phyloP scores from a whole-genome alignment of 192 early-diverging fungal species.

The Umbelopsis sp. region DNA sequence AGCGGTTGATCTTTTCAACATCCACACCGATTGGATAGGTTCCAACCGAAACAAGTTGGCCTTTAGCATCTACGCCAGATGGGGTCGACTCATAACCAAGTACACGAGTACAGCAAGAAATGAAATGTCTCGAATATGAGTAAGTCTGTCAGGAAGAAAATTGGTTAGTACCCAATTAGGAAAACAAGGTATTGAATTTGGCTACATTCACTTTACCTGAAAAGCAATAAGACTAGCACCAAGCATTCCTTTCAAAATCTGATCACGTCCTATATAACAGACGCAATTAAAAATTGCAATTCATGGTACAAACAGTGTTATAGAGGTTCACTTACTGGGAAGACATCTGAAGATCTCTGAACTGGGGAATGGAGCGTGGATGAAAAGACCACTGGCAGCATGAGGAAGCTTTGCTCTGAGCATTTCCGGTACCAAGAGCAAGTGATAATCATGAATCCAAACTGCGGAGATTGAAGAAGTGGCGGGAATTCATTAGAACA shows the following conservation, averaged over 20 bases:
- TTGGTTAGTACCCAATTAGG: no score
- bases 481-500: no score
- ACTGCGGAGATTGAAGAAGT: constrained; percentile 50
- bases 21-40: constrained; percentile 99
- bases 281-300: background rate
- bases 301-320: background rate
- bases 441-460: constrained; percentile 98
- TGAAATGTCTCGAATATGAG: constrained; percentile 94
- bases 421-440: constrained; percentile 90
- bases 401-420: constrained; percentile 79
- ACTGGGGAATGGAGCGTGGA: constrained; percentile 96
- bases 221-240: constrained; percentile 92
- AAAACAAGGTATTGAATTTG: background rate
- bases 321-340: constrained; percentile 49
- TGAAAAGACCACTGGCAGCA: constrained; percentile 93
- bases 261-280: constrained; percentile 59
- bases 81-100: constrained; percentile 94
- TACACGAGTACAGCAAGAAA: constrained; percentile 91
- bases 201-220: constrained; percentile 53
- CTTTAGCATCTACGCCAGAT: constrained; percentile 83
- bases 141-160: constrained; percentile 61
- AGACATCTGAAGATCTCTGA: constrained; percentile 96
- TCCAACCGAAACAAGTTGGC: constrained; percentile 77
- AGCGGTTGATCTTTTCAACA: constrained; percentile 64
- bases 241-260: constrained; percentile 86